Evolutionary conservation across 140 eudicot genomes (phyloP), one percentile per base, ranked within the genome.

Genomic region (Ambrosia hybrid): DNA sequence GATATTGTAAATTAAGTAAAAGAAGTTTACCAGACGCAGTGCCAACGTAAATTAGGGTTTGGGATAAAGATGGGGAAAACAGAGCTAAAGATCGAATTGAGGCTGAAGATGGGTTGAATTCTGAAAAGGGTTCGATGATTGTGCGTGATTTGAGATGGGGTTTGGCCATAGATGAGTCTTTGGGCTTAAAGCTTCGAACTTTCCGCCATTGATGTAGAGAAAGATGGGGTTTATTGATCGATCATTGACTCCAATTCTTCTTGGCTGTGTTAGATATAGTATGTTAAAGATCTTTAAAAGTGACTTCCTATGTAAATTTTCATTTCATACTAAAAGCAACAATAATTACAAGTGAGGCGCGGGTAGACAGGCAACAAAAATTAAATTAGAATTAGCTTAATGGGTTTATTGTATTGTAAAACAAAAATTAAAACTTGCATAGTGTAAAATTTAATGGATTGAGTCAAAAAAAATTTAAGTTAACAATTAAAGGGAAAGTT

Each of bases 31-130:
- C 97, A 69, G 96, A 83, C 43, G 67, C 34, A 13, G 91, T 84
- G 69, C 96, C 98, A 70, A 81, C 79, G 85, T 83, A 90, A 34
- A 92, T 67, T 76, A 85, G 86, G 84, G 89, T 79, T 83, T 87
- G 79, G 43, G 81, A 68, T 57, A 69, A 76, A 70, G 88, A 57
- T 48, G 68, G 48, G 2, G 85, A 70, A 61, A 87, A 69, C 73
- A 90, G 68, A 0, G 90, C 90, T 55, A 90, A 68, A n/a, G 89
- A 91, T 78, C 79, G 95, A 71, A 78, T 70, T 62, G 75, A 73
- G 4, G 81, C 71, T 9, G 87, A 49, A 3, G 80, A 65, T 36
- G 85, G 83, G 66, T 78, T 74, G 76, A 86, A 82, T 70, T 81
- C 81, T 1, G 90, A 81, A 60, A 82, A 72, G 4, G 83, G 88